phyloP scores from a whole-genome alignment of 108 stramenopile species.

The Nannochloropsis oceanica region DNA sequence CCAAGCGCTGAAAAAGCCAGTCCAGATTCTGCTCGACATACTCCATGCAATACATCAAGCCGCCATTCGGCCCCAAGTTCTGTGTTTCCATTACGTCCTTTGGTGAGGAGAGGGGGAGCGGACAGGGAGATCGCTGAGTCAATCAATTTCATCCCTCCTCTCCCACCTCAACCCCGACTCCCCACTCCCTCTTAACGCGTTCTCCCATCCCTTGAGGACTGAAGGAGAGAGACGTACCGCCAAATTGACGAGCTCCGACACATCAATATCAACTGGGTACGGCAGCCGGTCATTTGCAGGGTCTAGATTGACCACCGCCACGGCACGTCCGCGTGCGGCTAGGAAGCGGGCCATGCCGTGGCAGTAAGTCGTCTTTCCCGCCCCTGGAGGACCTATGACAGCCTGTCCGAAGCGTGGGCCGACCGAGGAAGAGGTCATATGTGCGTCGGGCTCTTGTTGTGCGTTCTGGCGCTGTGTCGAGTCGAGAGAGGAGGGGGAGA shows the following conservation, averaged over 20 bases:
- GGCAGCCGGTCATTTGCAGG: slow-evolving; percentile 75
- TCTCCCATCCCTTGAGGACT: not conserved
- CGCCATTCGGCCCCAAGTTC: slow-evolving; percentile 89
- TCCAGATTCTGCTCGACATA: slow-evolving; percentile 53
- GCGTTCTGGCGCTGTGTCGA: too few relatives aligned
- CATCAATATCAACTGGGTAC: slow-evolving; percentile 21
- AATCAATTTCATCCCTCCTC: not conserved
- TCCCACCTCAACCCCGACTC: too few relatives aligned
- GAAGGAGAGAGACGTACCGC: slow-evolving; percentile 10
- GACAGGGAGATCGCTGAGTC: not conserved
- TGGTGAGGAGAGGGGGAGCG: not conserved
- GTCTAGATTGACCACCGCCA: slow-evolving; percentile 87
- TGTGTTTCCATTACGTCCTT: slow-evolving; percentile 66
- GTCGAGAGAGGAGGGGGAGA: too few relatives aligned
- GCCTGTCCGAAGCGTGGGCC: slow-evolving; percentile 55
- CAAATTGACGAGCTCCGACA: slow-evolving; percentile 28
- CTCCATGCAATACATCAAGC: slow-evolving; percentile 84
- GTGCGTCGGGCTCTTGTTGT: too few relatives aligned
- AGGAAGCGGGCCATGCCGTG: slow-evolving; percentile 85
- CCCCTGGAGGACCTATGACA: slow-evolving; percentile 85
- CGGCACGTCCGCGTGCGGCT: slow-evolving; percentile 58
- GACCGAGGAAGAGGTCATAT: too few relatives aligned
- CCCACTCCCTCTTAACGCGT: not conserved
- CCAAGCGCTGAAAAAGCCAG: slow-evolving; percentile 38
- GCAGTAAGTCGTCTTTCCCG: slow-evolving; percentile 91